Evolutionary conservation across 768 basidiomycete species (phyloP).

Genomic region (Lactarius vividus): DNA sequence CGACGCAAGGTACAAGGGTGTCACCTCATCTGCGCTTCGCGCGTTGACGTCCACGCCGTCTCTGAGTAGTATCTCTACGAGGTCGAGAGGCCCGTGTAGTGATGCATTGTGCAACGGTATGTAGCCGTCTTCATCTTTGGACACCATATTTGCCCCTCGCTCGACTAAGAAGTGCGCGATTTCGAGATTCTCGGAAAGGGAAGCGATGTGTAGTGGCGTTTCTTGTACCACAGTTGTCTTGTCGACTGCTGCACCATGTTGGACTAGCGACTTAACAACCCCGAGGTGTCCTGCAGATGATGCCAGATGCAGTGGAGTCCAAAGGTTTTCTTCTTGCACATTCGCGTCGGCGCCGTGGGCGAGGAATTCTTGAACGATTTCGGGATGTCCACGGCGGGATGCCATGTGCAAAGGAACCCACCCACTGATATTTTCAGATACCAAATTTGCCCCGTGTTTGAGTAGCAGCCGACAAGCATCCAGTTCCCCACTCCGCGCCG

Average conservation of each 20-base stretch:
- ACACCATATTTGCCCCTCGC: not conserved
- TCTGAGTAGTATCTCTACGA: not conserved
- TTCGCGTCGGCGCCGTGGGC: not conserved
- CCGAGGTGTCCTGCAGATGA: not conserved
- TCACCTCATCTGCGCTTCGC: not conserved
- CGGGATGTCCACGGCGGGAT: not conserved
- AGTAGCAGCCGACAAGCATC: not conserved
- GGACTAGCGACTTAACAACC: not conserved
- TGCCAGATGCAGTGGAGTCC: not conserved
- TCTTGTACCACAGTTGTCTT: not conserved
- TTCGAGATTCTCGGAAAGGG: not conserved
- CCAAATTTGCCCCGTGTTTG: not conserved
- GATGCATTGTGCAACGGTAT: not conserved
- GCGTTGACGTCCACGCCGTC: not conserved
- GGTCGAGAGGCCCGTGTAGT: not conserved
- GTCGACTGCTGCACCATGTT: not conserved
- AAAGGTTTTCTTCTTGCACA: no score
- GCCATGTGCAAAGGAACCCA: not conserved
- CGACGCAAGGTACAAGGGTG: not conserved
- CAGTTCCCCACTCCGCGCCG: not conserved
- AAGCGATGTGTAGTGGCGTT: not conserved
- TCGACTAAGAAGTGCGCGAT: not conserved
- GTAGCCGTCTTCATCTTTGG: not conserved
- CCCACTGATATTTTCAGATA: fast-evolving
- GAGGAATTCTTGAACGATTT: not conserved